Base-by-base conservation (phyloP, 495 filamentous ascomycete genomes). In the Podospora bellae-mahoneyi region DNA sequence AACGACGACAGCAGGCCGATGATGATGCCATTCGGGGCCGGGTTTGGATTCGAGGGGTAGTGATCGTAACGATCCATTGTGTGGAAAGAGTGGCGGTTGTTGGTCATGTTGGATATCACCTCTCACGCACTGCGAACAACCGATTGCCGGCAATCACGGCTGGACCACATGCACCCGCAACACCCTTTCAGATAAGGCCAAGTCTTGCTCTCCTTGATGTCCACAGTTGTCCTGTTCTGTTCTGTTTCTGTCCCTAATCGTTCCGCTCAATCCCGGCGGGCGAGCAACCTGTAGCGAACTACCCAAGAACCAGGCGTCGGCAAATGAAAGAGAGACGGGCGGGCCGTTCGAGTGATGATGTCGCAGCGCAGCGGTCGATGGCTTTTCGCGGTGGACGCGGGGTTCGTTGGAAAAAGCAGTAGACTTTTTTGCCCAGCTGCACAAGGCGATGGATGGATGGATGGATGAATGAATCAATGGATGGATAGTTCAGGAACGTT, bases 1-100 rank as follows among this genome's bases (percentile, higher is more conserved):
- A 99, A 96, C 20, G 94, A 95, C n/a, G 96, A 97, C 60, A 97
- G 82, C 73, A 99, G 88, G 68, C 94, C 95, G 76, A 99, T 97
- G 76, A 98, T 82, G 72, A 99, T 90, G 77, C 96, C 95, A 77
- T 92, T 84, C 66, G 84, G 61, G 28, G 18, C 30, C 28, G 59
- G 23, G 28, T 9, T 4, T 58, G 55, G 70, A 63, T 81, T 78
- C 19, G 78, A 77, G 62, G 64, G 67, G 65, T 75, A 71, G 66
- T 23, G 23, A 23, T 23, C 23, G 23, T 32, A 32, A 7, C 73
- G 69, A 66, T 71, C 62, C 73, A 74, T 76, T 27, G 64, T 73
- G 64, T 39, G 27, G 7, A 19, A 16, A n/a, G 55, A 20, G 54
- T 44, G 44, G 48, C 57, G 61, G 19, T 53, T 9, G 56, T 55